phyloP scores from a whole-genome alignment of 2,329 filamentous ascomycete species.

The Aspergillus spinulosporus region DNA sequence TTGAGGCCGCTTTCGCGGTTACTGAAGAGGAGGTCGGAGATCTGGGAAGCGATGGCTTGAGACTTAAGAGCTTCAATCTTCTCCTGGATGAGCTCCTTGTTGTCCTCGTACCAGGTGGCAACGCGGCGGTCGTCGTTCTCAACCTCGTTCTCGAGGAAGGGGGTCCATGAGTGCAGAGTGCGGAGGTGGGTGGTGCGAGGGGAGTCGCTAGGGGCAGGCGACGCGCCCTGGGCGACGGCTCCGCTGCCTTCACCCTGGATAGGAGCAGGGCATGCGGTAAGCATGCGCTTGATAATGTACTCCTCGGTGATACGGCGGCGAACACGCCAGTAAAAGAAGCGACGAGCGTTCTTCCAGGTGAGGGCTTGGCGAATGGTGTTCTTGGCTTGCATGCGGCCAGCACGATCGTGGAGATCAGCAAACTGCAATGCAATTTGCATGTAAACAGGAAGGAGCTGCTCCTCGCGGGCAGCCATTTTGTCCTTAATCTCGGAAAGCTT shows the following conservation, averaged over 20 bases:
- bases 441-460: constrained; percentile 88
- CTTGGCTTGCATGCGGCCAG: constrained; percentile 98
- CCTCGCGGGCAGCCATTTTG: constrained; percentile 82
- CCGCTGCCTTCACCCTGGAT: constrained; percentile 36
- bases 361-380: constrained; percentile 82
- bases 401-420: constrained; percentile 93
- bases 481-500: constrained; percentile 76
- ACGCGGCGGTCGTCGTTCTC: constrained; percentile 78
- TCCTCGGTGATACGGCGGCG: constrained; percentile 96
- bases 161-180: constrained; percentile 80
- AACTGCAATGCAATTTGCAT: constrained; percentile 95
- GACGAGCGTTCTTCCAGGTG: constrained; percentile 82
- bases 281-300: constrained; percentile 90
- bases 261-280: constrained; percentile 44
- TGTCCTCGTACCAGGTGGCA: constrained; percentile 94
- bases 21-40: constrained; percentile 66
- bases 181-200: constrained; percentile 68
- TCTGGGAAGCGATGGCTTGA: constrained; percentile 68
- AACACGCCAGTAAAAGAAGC: constrained; percentile 99
- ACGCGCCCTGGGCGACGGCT: constrained; percentile 43
- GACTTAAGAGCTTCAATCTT: constrained; percentile 84
- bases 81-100: constrained; percentile 75
- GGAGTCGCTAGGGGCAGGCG: constrained; percentile 40
- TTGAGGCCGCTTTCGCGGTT: constrained; percentile 72
- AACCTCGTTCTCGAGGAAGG: constrained; percentile 66